Evolutionary conservation across 2,329 filamentous ascomycete genomes (phyloP).

Genomic region (Septoria linicola): DNA sequence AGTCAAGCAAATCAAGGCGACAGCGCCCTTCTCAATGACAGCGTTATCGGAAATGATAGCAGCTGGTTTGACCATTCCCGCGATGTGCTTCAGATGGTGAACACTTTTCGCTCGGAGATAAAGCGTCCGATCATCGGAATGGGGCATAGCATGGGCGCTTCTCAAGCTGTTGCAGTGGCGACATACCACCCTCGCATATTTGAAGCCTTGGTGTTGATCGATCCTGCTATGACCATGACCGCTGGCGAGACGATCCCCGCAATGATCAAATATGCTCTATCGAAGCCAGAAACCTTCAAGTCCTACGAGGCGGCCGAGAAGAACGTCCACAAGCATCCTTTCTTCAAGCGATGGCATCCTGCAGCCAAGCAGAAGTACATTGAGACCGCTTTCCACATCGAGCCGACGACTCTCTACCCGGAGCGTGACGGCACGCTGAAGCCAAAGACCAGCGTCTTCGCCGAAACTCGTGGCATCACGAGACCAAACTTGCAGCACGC

Average conservation of each 20-base stretch:
- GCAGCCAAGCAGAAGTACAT: slow-evolving; percentile 8
- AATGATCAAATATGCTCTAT: slow-evolving; percentile 9
- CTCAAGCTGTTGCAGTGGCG: slow-evolving; percentile 43
- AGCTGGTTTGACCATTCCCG: slow-evolving; percentile 79
- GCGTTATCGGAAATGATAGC: slow-evolving; percentile 72
- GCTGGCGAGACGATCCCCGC: neutral
- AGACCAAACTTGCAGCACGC: slow-evolving; percentile 10
- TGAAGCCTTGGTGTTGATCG: slow-evolving; percentile 13
- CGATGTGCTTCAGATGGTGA: slow-evolving; percentile 79
- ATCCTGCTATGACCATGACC: slow-evolving; percentile 7
- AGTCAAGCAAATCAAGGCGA: slow-evolving; percentile 74
- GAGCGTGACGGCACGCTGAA: neutral
- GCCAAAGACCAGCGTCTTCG: neutral
- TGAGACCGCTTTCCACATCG: slow-evolving; percentile 14
- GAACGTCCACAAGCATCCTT: slow-evolving; percentile 3
- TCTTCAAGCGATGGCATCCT: slow-evolving; percentile 7
- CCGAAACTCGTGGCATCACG: neutral
- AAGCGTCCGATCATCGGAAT: slow-evolving; percentile 76
- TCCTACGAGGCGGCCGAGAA: neutral
- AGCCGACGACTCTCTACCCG: slow-evolving; percentile 1
- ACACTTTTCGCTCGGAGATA: slow-evolving; percentile 73
- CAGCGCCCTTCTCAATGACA: slow-evolving; percentile 75
- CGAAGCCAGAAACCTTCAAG: slow-evolving; percentile 4
- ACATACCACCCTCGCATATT: slow-evolving; percentile 12
- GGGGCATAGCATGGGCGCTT: slow-evolving; percentile 82